Evolutionary conservation across 2,329 filamentous ascomycete species (phyloP).

Genomic region (Ascochyta lentis): DNA sequence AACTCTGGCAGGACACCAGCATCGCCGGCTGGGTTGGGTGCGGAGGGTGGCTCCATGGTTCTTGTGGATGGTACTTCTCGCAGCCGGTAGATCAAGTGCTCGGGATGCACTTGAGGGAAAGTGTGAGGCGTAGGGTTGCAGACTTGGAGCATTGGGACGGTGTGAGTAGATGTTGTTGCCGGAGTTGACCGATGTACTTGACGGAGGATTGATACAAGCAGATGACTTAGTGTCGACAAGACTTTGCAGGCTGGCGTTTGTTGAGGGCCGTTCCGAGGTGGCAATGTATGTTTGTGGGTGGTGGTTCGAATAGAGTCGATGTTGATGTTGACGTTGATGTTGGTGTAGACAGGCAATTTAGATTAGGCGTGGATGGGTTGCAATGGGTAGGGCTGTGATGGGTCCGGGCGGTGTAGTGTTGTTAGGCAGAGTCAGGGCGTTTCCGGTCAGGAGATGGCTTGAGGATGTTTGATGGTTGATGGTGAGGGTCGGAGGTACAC

Average conservation of each 20-base stretch:
- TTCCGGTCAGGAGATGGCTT: conserved; percentile 16
- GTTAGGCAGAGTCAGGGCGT: conserved; percentile 16
- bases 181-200: conserved; percentile 29
- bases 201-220: not conserved
- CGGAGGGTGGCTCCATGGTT: conserved; percentile 44
- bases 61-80: conserved; percentile 22
- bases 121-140: conserved; percentile 38
- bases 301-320: not conserved
- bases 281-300: not conserved
- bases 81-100: conserved; percentile 36
- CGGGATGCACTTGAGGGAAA: conserved; percentile 38
- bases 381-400: conserved; percentile 12
- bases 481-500: conserved; percentile 14
- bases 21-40: conserved; percentile 51
- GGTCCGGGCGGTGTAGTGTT: conserved; percentile 9
- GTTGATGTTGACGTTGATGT: not conserved
- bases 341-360: not conserved
- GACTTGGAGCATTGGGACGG: conserved; percentile 44
- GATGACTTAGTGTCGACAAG: not conserved
- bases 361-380: conserved; percentile 1
- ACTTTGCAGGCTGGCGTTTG: not conserved
- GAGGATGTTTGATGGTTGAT: conserved; percentile 11
- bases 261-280: not conserved
- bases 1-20: conserved; percentile 50
- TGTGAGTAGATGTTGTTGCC: conserved; percentile 25